phyloP scores from a whole-genome alignment of 768 basidiomycete genomes.

The Clitopilus hobsonii region DNA sequence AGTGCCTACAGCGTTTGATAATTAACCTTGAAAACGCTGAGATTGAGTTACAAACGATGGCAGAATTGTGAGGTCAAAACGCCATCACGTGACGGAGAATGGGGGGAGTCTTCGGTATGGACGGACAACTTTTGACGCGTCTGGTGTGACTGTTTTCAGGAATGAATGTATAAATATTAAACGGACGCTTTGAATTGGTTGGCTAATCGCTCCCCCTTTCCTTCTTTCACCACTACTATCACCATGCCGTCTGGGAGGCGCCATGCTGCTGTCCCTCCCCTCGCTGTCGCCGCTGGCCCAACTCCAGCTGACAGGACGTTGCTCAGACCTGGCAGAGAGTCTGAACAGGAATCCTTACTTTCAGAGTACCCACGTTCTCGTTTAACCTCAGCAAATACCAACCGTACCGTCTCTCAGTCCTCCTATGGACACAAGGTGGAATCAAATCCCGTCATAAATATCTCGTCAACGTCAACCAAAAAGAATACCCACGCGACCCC shows the following conservation, averaged over 20 bases:
- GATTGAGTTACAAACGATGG: not conserved
- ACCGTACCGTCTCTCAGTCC: constrained; percentile 11
- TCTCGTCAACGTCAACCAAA: constrained; percentile 29
- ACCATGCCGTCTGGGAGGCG: constrained; percentile 22
- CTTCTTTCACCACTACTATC: not conserved
- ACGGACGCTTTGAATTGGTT: not conserved
- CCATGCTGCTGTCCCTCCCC: constrained; percentile 22
- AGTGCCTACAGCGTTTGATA: too few species aligned
- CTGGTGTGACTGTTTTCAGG: not conserved
- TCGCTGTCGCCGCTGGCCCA: constrained; percentile 32
- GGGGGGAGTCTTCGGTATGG: not conserved
- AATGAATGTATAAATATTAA: not conserved
- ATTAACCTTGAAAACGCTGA: not conserved
- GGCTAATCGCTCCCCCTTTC: not conserved
- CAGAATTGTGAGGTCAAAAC: not conserved
- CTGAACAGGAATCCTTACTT: constrained; percentile 36
- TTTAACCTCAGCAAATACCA: not conserved
- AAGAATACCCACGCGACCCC: constrained; percentile 21
- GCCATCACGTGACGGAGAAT: constrained; percentile 9
- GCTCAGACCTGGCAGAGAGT: not conserved
- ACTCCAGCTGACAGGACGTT: constrained; percentile 32
- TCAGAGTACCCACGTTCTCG: constrained; percentile 38
- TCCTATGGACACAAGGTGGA: constrained; percentile 28
- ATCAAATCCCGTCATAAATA: constrained; percentile 49
- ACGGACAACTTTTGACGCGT: not conserved